These are phyloP conservation scores for Neofusicoccum sp. DNA, from an alignment of 2,329 filamentous ascomycete genomes.

Conservation along the genomic window DNA sequence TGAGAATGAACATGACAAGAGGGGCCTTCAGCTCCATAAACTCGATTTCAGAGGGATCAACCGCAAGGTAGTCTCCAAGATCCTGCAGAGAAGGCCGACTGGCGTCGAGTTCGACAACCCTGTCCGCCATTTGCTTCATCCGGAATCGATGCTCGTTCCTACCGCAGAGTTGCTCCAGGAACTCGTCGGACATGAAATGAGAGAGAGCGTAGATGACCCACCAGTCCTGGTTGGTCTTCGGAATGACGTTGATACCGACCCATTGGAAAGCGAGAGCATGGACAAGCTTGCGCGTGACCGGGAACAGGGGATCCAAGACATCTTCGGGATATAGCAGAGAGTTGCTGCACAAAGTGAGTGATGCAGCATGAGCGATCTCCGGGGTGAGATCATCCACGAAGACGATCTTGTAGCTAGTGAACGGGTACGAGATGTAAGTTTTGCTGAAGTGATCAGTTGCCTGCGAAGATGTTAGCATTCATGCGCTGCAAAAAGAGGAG, in stretches of 20 bases:
- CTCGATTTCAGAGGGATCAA: constrained; percentile 84
- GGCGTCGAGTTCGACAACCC: constrained; percentile 78
- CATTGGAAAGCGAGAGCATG: constrained; percentile 89
- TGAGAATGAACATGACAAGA: constrained; percentile 89
- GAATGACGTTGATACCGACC: constrained; percentile 90
- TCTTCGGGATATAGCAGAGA: constrained; percentile 82
- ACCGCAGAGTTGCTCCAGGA: constrained; percentile 86
- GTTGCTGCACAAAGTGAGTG: constrained; percentile 84
- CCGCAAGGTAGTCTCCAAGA: constrained; percentile 73
- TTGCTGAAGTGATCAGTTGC: constrained; percentile 91
- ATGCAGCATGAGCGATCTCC: constrained; percentile 77
- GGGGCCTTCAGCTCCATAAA: constrained; percentile 92
- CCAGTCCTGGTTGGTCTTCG: constrained; percentile 75
- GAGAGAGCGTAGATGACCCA: constrained; percentile 91
- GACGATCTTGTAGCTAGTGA: constrained; percentile 86
- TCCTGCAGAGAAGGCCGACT: constrained; percentile 80
- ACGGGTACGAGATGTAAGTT: constrained; percentile 88
- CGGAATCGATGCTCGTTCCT: constrained; percentile 94
- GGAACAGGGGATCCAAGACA: constrained; percentile 82
- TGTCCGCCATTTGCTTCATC: constrained; percentile 82
- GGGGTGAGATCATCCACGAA: constrained; percentile 88
- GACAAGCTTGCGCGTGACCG: constrained; percentile 77
- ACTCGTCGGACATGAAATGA: constrained; percentile 93
- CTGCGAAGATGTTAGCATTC: constrained; percentile 31
- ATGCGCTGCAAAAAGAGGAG: constrained; percentile 39